Base-by-base conservation (phyloP, 192 early-diverging fungal species). In the Podila minutissima region DNA sequence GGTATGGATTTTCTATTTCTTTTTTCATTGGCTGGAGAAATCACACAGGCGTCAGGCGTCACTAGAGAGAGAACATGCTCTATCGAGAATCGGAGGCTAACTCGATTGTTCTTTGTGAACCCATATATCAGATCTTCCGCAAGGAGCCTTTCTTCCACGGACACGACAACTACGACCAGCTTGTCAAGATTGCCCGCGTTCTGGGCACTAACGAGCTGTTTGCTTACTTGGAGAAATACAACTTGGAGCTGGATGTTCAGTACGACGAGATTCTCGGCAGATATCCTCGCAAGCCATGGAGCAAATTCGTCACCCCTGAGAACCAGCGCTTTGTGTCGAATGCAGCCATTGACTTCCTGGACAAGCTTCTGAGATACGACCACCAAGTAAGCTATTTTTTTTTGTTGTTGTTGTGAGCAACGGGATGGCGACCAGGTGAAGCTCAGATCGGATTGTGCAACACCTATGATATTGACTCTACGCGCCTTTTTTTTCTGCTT, bases 61-160 rank as follows among this genome's bases (percentile, higher is more conserved):
- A 46, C 15, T 4, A 8, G 15, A 46, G 41, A 17, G 41, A 17
- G 15, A 46, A 46, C 41, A 15, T 46, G 41, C 11, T 46, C 2
- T 46, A 17, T 46, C 1, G 41, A 46, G 35, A 37, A 37, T 15
- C 12, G 41, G 41, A 46, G 41, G 41, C 15, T 46, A 46, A 46
- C 41, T 15, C 41, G 41, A 46, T 0, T 15, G 8, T 46, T 13
- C 41, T 15, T 46, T 46, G 41, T 46, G 41, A 46, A 46, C 3
- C 15, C 41, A 2, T 46, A 0, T 15, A 13, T 22, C 71, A 96
- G 95, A 99, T 99, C 51, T 99, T 98, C 93, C 92, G 95, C 82
- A 97, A 96, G 83, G 97, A 99, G 74, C 97, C 97, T 2, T 99
- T 99, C 85, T 99, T 99, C 93, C 97, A 98, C 75, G 98, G 92